Base-by-base conservation (phyloP, 495 filamentous ascomycete species). In the Aspergillus nanangensis region DNA sequence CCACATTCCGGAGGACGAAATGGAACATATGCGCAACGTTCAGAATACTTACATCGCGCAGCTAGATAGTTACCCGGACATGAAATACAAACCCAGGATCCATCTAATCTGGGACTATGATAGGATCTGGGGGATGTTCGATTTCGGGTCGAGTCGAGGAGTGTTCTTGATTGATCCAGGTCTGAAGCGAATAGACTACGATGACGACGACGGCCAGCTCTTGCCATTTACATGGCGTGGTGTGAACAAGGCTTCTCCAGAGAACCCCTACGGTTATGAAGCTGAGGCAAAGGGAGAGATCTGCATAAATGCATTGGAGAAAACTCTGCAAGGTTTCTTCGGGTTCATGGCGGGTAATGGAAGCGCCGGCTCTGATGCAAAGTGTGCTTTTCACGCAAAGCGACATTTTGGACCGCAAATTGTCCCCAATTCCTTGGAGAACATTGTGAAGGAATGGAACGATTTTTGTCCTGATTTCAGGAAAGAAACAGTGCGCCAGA, bases 71-170 rank as follows among this genome's bases (percentile, higher is more conserved):
- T 1, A 25, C 29, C 29, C 20, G 1, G 32, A 50, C 13, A 4
- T 14, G n/a, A 35, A 25, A 32, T 41, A 44, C 29, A 34, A 34
- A 34, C 17, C 8, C 23, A 38, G 31, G 20, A 50, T 50, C 17
- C 43, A 27, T 22, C 10, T 51, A 2, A 39, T 50, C 35, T 50
- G 48, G 48, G 48, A 51, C 42, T 51, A 51, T n/a, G 48, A 45
- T 37, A 34, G 48, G 3, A 34, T 51, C 25, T 51, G 48, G 48
- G 42, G 48, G 2, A 21, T 45, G 4, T 51, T 51, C 21, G 29
- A 51, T n/a, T 15, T 51, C 10, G 48, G 41, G 10, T 17, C 27
- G 22, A 35, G 39, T 8, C 37, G 17, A 25, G 48, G 48, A 3
- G 5, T 45, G 3, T 29, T 51, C n/a, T 35, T 45, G 9, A 25